Base-by-base conservation (phyloP, 176 grass and related monocot species). In the Avena eriantha region DNA sequence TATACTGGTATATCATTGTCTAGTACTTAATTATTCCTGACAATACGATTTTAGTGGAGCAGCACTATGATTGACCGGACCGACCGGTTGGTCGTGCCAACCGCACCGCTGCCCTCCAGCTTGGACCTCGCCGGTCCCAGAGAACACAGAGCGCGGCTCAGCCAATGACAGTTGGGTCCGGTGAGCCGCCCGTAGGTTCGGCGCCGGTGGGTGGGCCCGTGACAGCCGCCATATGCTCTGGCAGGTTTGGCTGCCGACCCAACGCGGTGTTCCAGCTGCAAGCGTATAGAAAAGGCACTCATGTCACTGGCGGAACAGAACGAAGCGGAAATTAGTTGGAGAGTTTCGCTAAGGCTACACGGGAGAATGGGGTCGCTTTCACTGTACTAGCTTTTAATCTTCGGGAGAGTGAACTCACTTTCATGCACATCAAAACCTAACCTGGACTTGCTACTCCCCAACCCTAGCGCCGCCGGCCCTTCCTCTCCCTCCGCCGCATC, bases 231-330 rank as follows among this genome's bases (percentile, higher is more conserved):
- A 51, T 23, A n/a, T 69, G 51, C 39, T 24, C 73, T 60, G 84
- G 53, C 82, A 15, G 36, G 18, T 41, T 41, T 70, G 73, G 46
- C 83, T 21, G 77, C 19, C 69, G 69, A 81, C 83, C 71, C 41
- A 43, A 78, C 83, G 88, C 78, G 88, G 58, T 51, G 77, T 86
- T 89, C 78, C 83, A 81, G 70, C 53, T 36, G 31, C 77, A 35
- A 47, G 43, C 12, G 17, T 34, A 69, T 87, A 45, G 35, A 53
- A 64, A 45, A 53, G 15, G 5, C 48, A 70, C 41, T 35, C 10
- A 31, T 71, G 8, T 70, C 78, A 48, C 4, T 1, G 3, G n/a
- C 53, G 1, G 36, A 2, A 70, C 3, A 23, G 75, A 11, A 31
- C 46, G 0, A 55, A 34, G 10, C 17, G 1, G 16, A 55, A 12